Base-by-base conservation (phyloP, 441 rosid species). In the Aquilaria agallochum region DNA sequence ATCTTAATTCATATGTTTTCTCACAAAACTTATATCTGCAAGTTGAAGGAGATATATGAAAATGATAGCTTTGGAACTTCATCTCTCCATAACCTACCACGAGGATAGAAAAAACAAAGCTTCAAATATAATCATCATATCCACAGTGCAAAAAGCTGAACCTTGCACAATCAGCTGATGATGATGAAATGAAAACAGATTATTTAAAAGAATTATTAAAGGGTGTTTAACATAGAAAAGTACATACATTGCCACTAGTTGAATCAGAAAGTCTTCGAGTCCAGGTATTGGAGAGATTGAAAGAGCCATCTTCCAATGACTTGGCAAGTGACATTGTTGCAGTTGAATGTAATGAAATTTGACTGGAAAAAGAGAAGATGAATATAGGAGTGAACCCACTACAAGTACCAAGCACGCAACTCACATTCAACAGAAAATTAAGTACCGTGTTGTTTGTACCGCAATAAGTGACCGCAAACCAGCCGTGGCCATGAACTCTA, bases 251-350 rank as follows among this genome's bases (percentile, higher is more conserved):
- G 79, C 96, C 99, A 65, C 74, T 82, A 40, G 96, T 63, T 64
- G 91, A 83, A 59, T 86, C 93, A 34, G 97, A 92, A 64, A 95
- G 93, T 74, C 83, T 88, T n/a, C 96, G 96, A 34, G 95, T 89
- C 97, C 98, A 92, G 0, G 78, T 69, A 77, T 95, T 95, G 64
- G 97, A 81, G 63, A 95, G 96, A 82, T 89, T 95, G 62, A 89
- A 77, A 14, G 98, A 92, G 34, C 96, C 94, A 79, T 95, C 92
- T 62, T 61, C 76, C 72, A 89, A 74, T 70, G 99, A 92, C 84
- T 88, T 86, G 8, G 90, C 77, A 56, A 92, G 69, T 64, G 84
- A 70, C 74, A 86, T 78, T 56, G 90, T 85, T 10, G 98, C 85
- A 46, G 98, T 83, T 57, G 97, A 92, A 74, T 95, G 97, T 66